These are phyloP conservation scores for Tripterygium wilfordii DNA, from an alignment of 177 flowering plant species.

Conservation along the genomic window DNA sequence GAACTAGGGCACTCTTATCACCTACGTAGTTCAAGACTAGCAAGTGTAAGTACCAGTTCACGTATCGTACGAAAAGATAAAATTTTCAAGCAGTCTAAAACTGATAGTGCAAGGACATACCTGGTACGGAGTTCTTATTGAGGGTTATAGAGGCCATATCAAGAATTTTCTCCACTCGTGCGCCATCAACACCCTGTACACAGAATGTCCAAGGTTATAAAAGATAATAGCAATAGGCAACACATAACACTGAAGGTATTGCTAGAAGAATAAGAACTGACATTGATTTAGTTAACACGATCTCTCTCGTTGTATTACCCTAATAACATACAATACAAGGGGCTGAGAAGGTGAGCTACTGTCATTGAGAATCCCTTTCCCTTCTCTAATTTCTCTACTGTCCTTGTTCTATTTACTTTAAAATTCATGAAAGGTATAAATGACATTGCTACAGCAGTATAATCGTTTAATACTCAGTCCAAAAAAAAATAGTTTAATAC, in stretches of 20 bases:
- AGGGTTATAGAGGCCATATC: slow-evolving; percentile 92
- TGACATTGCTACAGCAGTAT: too few relatives aligned
- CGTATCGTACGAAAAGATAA: not conserved
- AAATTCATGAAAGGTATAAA: too few relatives aligned
- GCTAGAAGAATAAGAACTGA: not conserved
- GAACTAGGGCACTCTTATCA: slow-evolving; percentile 86
- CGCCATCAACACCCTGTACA: slow-evolving; percentile 74
- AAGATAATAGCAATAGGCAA: not conserved
- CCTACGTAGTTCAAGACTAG: slow-evolving; percentile 36
- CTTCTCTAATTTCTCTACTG: too few relatives aligned
- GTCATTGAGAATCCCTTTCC: too few relatives aligned
- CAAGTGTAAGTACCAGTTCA: not conserved
- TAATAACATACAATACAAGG: too few relatives aligned
- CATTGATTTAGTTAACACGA: too few relatives aligned
- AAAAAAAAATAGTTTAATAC: too few relatives aligned
- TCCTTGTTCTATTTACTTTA: too few relatives aligned
- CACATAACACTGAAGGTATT: not conserved
- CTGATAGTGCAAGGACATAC: slow-evolving; percentile 24
- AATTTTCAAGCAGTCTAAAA: too few relatives aligned
- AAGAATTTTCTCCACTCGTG: slow-evolving; percentile 83
- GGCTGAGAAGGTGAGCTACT: too few relatives aligned
- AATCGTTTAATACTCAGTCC: too few relatives aligned
- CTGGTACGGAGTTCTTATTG: slow-evolving; percentile 94
- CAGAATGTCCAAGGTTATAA: not conserved
- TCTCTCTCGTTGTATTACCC: too few relatives aligned